These are phyloP conservation scores for Sicyos baderoa DNA, from an alignment of 306 rosid genomes.

Conservation along the genomic window DNA sequence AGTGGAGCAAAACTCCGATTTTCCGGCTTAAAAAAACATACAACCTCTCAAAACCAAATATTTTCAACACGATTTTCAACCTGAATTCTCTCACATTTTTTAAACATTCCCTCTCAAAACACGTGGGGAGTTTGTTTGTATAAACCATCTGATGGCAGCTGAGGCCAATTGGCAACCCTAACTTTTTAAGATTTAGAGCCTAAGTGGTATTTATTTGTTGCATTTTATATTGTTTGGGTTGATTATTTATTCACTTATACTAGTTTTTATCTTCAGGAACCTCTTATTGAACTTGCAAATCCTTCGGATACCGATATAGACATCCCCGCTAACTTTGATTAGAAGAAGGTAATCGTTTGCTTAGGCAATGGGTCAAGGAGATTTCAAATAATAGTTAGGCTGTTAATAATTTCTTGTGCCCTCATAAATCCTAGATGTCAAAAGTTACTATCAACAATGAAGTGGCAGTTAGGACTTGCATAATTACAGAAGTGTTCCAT, in stretches of 20 bases:
- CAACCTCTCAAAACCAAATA: too few relatives aligned
- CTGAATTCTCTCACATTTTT: too few relatives aligned
- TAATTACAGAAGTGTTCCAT: slow-evolving; percentile 20
- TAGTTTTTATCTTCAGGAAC: slow-evolving; percentile 49
- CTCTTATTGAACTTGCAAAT: slow-evolving; percentile 69
- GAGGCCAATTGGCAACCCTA: background rate
- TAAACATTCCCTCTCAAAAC: too few relatives aligned
- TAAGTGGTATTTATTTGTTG: slow-evolving; percentile 3
- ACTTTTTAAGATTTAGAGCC: background rate
- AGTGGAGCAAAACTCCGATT: too few relatives aligned
- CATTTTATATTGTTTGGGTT: background rate
- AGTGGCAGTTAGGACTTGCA: slow-evolving; percentile 25
- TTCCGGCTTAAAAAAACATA: too few relatives aligned
- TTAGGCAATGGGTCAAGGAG: slow-evolving; percentile 10
- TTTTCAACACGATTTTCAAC: too few relatives aligned
- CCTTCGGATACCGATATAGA: slow-evolving; percentile 72
- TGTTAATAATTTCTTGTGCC: slow-evolving; percentile 23
- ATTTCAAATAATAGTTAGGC: slow-evolving; percentile 22
- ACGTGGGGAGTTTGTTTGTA: background rate
- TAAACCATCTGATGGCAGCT: background rate
- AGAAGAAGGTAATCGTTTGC: slow-evolving; percentile 46
- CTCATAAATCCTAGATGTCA: slow-evolving; percentile 31
- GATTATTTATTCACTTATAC: slow-evolving; percentile 1
- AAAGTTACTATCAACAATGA: slow-evolving; percentile 24
- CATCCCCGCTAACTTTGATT: slow-evolving; percentile 69